These are phyloP conservation scores for Penicillium longicatenatum DNA, from an alignment of 495 filamentous ascomycete species.

Conservation along the genomic window DNA sequence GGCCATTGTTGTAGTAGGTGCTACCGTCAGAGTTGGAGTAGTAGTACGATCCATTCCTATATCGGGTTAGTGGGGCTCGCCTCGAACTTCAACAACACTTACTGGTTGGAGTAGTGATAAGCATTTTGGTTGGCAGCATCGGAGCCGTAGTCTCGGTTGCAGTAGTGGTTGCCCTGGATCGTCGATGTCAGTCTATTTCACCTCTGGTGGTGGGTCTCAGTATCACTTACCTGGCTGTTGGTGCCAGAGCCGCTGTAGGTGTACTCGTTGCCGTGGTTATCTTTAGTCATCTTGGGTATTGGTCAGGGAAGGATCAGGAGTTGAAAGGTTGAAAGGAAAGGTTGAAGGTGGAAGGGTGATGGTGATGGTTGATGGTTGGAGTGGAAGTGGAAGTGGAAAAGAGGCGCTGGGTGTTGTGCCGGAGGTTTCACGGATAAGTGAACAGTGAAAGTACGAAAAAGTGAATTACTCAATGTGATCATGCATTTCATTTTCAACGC, in stretches of 20 bases:
- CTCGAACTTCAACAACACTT: neutral
- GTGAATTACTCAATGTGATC: neutral
- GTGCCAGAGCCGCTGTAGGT: conserved; percentile 43
- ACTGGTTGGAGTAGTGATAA: conserved; percentile 56
- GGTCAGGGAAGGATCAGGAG: too few species aligned
- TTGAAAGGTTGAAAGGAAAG: neutral
- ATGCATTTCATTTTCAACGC: neutral
- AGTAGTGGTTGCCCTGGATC: conserved; percentile 53
- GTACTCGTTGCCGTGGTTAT: neutral
- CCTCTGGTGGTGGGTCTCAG: neutral
- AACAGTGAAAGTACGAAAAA: too few species aligned
- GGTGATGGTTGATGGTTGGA: too few species aligned
- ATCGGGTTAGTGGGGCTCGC: neutral
- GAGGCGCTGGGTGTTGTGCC: too few species aligned
- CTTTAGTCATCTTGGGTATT: neutral
- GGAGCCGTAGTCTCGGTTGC: conserved; percentile 48
- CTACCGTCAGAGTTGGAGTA: conserved; percentile 54
- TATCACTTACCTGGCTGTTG: conserved; percentile 44
- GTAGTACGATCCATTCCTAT: conserved; percentile 52
- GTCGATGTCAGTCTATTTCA: neutral
- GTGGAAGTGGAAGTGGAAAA: too few species aligned
- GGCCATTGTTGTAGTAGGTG: conserved; percentile 46
- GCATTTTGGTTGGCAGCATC: conserved; percentile 41
- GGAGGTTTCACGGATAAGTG: too few species aligned
- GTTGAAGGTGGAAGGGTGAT: too few species aligned